Evolutionary conservation across 208 protist species (phyloP).

Genomic region (Naegleria gruberi): DNA sequence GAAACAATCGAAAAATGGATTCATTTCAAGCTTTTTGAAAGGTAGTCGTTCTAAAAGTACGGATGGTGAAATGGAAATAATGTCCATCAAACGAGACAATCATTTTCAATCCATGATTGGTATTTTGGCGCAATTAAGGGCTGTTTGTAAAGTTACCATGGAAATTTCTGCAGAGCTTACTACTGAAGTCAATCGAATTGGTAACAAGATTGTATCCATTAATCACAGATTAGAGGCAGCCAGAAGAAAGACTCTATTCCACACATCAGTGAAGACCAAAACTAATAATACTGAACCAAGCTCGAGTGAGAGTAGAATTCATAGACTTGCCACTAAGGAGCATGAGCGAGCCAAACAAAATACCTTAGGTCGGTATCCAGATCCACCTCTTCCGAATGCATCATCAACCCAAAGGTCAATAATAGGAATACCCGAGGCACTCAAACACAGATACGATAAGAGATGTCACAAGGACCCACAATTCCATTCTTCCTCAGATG

Average conservation of each 20-base stretch:
- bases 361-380: no score
- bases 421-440: neutral
- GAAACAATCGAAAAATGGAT: neutral
- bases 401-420: no score
- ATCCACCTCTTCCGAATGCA: no score
- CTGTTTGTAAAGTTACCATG: neutral
- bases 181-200: neutral
- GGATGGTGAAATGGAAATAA: neutral
- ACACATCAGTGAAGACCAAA: no score
- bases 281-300: no score
- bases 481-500: neutral
- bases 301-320: no score
- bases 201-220: neutral
- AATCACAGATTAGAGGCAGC: neutral
- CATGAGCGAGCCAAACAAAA: no score
- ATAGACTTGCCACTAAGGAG: no score
- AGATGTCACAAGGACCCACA: neutral
- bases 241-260: neutral
- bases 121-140: neutral
- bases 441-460: neutral
- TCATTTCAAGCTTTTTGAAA: neutral
- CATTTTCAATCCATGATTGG: neutral
- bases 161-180: neutral
- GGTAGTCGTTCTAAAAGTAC: neutral
- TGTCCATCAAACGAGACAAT: neutral